Evolutionary conservation across 164 flowering plant species (phyloP), one percentile per base, ranked within the genome.

Genomic region (Litsea cubeba): DNA sequence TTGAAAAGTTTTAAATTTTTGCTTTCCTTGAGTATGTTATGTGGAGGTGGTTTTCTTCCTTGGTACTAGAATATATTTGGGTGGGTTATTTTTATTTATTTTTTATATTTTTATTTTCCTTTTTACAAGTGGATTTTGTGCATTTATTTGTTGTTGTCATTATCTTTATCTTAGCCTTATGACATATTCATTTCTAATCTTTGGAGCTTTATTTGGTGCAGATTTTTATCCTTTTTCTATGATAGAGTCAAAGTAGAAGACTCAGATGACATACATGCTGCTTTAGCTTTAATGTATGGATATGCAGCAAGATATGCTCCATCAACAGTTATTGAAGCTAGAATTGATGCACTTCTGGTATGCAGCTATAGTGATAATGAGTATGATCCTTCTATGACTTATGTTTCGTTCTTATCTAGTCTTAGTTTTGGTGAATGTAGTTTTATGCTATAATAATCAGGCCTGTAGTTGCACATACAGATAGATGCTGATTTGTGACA

Each of bases 231-330:
- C 2, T 85, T 91, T 71, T 91, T 95, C 82, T 87, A 88, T 50
- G 89, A 82, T 67, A 79, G 72, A 77, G 80, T 73, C 69, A 80
- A 81, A 82, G 80, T 82, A 65, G 93, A 91, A 75, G 93, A 93
- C 73, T 85, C 95, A 70, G 99, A 95, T 89, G 99, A 95, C 80
- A 84, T 93, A 71, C 97, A 93, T 90, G 99, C 98, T 79, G 92
- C 98, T 80, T 87, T 95, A 81, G 99, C 99, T 68, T 83, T 95
- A 71, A 95, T 95, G 99, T 95, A 95, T 82, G 99, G 98, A 73
- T 95, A 95, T 87, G 99, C 99, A n/a, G 99, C 99, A 75, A 88
- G 89, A 87, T 95, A 95, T 89, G 99, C 99, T 68, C 99, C 99
- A 70, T 84, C 99, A 54, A 88, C 91, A 18, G 97, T 95, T 74